Base-by-base conservation (phyloP, 345 rosid species). In the Mercurialis annua region DNA sequence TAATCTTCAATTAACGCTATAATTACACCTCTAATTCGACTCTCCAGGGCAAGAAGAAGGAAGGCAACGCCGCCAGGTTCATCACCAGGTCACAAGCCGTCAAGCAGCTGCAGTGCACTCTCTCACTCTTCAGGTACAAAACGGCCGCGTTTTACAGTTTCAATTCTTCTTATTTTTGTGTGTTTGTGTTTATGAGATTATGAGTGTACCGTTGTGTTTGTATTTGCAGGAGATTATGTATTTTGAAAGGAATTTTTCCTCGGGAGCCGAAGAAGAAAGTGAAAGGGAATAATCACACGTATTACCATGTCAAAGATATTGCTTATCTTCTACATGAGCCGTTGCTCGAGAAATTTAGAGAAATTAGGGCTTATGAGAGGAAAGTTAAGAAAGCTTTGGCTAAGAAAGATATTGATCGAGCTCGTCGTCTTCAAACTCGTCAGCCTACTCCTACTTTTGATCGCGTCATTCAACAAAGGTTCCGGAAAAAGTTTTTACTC, bases 241-340 rank as follows among this genome's bases (percentile, higher is more conserved):
- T 92, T 69, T 79, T 85, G 43, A 91, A 88, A 81, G 97, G 98
- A 34, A 82, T 92, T 55, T 91, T 90, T 46, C 99, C 98, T 1
- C 80, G 97, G 59, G 97, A 94, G 72, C 98, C 96, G 0, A 94
- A 88, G 83, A 94, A 90, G 87, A 94, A 94, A 81, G 83, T 94
- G 59, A 89, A 80, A 33, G 99, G 99, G 69, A 92, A 84, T 77
- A 92, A 92, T 67, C 97, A 92, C 67, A 92, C 99, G 20, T 94
- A 94, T 68, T 94, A 92, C 74, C 99, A 94, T 78, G 81, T 84
- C 33, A 94, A 92, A 83, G 99, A 94, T 77, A 79, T 92, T 78
- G 49, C 85, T 18, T 94, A 85, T 79, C 83, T 94, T 78, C 87
- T 78, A 48, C 93, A 90, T 14, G 98, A 94, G 52, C 98, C 97